Percentiles rank a stretch among this genome's conserved stretches.
These are phyloP conservation scores for Cardamine occulta DNA, from an alignment of 345 rosid genomes.

Conservation along the genomic window DNA sequence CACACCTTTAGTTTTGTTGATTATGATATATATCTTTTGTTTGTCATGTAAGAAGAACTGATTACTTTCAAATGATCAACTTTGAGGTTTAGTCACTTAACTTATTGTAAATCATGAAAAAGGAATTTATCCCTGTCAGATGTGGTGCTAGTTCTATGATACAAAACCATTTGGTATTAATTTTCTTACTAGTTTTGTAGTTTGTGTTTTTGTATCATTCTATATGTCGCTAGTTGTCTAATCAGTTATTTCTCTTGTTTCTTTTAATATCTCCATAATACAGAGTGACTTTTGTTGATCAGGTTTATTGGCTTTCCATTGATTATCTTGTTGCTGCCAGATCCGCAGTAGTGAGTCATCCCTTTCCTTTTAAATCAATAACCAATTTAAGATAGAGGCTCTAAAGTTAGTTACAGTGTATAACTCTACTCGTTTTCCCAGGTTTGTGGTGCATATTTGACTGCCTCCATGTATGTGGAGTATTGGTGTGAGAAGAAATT, in stretches of 20 bases:
- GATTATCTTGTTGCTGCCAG: conserved; percentile 86
- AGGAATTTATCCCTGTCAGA: conserved; percentile 2
- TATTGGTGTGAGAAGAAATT: conserved; percentile 96
- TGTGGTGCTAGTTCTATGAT: conserved; percentile 17
- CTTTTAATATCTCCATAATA: conserved; percentile 7
- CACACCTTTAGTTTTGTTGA: conserved; percentile 13
- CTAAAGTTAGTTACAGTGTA: conserved; percentile 19
- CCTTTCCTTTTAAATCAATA: conserved; percentile 17
- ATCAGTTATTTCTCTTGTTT: conserved; percentile 21
- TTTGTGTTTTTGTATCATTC: conserved; percentile 21
- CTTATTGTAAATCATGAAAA: background rate
- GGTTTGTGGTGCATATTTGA: conserved; percentile 86
- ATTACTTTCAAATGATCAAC: background rate
- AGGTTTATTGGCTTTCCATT: conserved; percentile 93
- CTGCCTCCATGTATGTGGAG: conserved; percentile 89
- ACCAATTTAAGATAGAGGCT: conserved; percentile 15
- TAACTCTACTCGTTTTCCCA: conserved; percentile 39
- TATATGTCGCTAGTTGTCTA: conserved; percentile 16
- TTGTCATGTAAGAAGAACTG: background rate
- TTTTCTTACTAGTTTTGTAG: background rate
- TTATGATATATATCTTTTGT: conserved; percentile 13
- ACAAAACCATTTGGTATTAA: background rate
- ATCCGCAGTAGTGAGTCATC: conserved; percentile 78
- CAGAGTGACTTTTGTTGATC: conserved; percentile 37
- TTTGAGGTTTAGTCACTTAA: conserved; percentile 11